These are phyloP conservation scores for Nicotiana tabacum DNA, from an alignment of 257 asterid species.

Conservation along the genomic window DNA sequence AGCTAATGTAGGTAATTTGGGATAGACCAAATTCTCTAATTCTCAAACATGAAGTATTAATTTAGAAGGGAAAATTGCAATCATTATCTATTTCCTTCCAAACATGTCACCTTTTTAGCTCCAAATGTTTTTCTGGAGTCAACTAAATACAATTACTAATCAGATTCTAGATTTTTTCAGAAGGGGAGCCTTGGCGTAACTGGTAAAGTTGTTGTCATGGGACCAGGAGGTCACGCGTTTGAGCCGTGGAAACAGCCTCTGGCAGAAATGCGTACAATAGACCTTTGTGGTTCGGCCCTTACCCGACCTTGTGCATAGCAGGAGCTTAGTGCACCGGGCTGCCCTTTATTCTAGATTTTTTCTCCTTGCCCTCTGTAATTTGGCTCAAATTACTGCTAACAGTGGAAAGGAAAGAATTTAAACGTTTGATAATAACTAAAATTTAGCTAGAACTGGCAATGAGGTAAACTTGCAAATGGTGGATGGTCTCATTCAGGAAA, in stretches of 20 bases:
- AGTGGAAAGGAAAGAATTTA: neutral
- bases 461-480: neutral
- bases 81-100: neutral
- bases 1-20: neutral
- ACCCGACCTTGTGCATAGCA: no score
- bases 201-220: no score
- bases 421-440: neutral
- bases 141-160: neutral
- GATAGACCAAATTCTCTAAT: neutral
- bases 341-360: neutral
- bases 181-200: no score
- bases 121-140: neutral
- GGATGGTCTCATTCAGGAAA: neutral
- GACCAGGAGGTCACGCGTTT: no score
- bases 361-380: neutral
- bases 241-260: no score
- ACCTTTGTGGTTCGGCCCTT: no score
- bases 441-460: neutral
- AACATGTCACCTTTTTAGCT: neutral
- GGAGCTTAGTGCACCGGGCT: no score
- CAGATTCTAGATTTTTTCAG: neutral
- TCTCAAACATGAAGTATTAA: neutral
- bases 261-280: no score
- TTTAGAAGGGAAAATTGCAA: neutral
- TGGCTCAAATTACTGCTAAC: neutral